Percentiles rank a stretch among this genome's conserved stretches.
phyloP scores from a whole-genome alignment of 139 green algal genomes.

The Nannochloris sp. region DNA sequence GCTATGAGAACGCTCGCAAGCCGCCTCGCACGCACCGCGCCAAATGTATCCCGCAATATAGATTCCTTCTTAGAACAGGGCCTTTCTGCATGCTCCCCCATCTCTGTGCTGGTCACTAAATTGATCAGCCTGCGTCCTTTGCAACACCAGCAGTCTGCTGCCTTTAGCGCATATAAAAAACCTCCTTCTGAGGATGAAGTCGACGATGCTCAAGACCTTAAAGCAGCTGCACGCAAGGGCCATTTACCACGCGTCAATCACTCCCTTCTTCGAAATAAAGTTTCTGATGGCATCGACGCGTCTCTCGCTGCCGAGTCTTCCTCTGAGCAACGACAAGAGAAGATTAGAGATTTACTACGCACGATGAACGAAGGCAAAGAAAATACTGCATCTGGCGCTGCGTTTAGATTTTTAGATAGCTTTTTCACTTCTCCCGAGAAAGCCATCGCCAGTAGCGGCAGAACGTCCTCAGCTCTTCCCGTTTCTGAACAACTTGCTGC shows the following conservation, averaged over 20 bases:
- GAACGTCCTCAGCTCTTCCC: neutral
- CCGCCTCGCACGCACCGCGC: neutral
- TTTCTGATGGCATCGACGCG: neutral
- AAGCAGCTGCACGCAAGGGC: neutral
- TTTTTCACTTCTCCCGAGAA: neutral
- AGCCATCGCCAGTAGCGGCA: neutral
- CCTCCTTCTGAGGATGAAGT: neutral
- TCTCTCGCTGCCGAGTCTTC: neutral
- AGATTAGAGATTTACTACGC: neutral
- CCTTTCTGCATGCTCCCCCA: neutral
- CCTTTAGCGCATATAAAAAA: neutral
- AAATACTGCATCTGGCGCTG: neutral
- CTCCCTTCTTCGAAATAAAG: neutral
- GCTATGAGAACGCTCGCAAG: neutral
- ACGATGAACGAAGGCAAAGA: neutral
- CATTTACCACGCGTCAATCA: neutral
- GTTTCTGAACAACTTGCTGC: too few relatives aligned
- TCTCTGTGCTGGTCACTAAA: neutral
- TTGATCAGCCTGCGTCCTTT: neutral
- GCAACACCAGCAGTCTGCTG: neutral
- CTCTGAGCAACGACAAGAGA: neutral
- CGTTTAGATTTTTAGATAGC: conserved; percentile 6
- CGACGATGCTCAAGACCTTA: neutral
- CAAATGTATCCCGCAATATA: neutral
- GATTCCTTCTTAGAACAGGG: neutral